phyloP scores from a whole-genome alignment of 2,329 filamentous ascomycete genomes.

The Colletotrichum noveboracense region DNA sequence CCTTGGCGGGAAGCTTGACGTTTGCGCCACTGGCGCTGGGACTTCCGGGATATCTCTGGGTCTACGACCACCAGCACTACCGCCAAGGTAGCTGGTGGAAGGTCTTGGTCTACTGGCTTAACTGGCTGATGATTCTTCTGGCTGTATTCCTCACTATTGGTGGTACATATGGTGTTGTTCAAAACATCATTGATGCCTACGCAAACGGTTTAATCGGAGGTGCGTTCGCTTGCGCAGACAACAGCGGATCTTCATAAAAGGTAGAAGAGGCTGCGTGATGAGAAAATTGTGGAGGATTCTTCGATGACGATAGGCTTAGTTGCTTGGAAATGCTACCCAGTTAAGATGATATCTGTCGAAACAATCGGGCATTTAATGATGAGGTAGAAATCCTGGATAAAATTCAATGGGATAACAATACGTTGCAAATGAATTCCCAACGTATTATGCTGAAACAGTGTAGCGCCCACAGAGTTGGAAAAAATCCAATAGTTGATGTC shows the following conservation, averaged over 20 bases:
- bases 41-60: constrained; percentile 39
- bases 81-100: constrained; percentile 31
- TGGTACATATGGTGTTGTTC: constrained; percentile 50
- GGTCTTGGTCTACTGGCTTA: constrained; percentile 34
- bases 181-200: constrained; percentile 58
- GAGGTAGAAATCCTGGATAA: not conserved
- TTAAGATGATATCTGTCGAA: not conserved
- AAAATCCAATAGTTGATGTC: not conserved
- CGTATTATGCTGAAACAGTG: not conserved
- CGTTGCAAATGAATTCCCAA: not conserved
- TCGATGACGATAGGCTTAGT: not conserved
- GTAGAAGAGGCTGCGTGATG: no score
- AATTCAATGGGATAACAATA: not conserved
- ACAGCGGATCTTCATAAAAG: constrained; percentile 36
- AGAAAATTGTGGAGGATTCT: not conserved
- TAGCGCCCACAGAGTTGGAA: not conserved
- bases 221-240: constrained; percentile 55
- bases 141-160: constrained; percentile 43
- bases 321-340: not conserved
- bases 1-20: constrained; percentile 35
- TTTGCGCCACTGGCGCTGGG: constrained; percentile 40
- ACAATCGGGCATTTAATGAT: not conserved
- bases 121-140: constrained; percentile 38
- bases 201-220: constrained; percentile 47
- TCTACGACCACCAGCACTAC: constrained; percentile 38